Conservation (phyloP, 2,329 filamentous ascomycete species). For the Aureobasidium uvarum region DNA sequence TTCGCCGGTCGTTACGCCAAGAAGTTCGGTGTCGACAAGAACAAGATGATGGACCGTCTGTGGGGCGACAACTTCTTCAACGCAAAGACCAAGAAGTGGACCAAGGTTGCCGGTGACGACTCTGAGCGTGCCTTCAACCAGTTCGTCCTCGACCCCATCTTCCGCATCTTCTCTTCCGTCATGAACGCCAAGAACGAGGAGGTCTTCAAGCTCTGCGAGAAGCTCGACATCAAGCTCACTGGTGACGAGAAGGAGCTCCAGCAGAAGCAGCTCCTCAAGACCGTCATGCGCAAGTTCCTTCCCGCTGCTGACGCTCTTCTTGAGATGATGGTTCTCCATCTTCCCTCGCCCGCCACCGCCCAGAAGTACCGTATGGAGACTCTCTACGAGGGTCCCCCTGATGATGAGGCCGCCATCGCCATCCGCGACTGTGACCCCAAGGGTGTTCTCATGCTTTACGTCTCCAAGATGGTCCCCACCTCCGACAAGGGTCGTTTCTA, state of each 20-base stretch:
- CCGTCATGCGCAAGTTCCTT: constrained; percentile 98
- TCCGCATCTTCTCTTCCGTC: constrained; percentile 94
- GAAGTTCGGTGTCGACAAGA: constrained; percentile 99
- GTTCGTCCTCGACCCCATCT: constrained; percentile 99
- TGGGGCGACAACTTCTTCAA: constrained; percentile 99
- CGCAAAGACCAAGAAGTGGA: constrained; percentile 99
- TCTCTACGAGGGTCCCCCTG: constrained; percentile 93
- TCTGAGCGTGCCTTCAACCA: constrained; percentile 99
- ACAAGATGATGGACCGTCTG: constrained; percentile 99
- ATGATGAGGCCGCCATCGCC: constrained; percentile 90
- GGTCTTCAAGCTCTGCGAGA: constrained; percentile 75
- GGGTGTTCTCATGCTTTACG: constrained; percentile 99
- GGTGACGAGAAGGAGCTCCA: constrained; percentile 86
- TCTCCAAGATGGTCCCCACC: constrained; percentile 99
- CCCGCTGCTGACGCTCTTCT: constrained; percentile 96
- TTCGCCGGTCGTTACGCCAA: constrained; percentile 96
- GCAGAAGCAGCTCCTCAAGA: constrained; percentile 97
- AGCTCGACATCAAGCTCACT: constrained; percentile 91
- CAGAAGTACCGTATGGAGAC: constrained; percentile 98
- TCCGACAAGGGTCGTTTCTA: constrained; percentile 99
- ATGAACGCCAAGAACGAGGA: constrained; percentile 99
- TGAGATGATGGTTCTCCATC: constrained; percentile 99
- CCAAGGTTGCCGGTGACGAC: constrained; percentile 75
- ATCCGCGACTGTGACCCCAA: constrained; percentile 99
- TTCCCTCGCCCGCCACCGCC: constrained; percentile 91